These are phyloP conservation scores for Neonectria hederae DNA, from an alignment of 2,329 filamentous ascomycete species.

Conservation along the genomic window DNA sequence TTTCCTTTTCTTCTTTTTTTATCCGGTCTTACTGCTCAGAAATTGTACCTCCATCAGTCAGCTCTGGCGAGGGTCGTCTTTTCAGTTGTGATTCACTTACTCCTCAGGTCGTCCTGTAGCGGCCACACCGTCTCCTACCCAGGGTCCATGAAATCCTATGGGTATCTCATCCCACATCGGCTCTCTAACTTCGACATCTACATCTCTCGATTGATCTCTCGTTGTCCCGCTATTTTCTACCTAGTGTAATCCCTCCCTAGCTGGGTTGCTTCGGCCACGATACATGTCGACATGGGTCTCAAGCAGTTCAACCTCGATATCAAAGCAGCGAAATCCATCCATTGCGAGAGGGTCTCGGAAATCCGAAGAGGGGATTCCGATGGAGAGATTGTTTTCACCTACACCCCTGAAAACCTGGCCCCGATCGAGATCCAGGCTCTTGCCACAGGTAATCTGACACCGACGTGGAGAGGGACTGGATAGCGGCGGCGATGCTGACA, in stretches of 20 bases:
- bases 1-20: not conserved
- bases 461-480: not conserved
- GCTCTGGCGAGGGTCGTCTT: not conserved
- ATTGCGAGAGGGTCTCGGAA: conserved; percentile 59
- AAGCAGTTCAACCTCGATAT: conserved; percentile 71
- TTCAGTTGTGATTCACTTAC: not conserved
- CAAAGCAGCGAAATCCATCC: conserved; percentile 49
- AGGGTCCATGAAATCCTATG: not conserved
- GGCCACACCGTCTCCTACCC: not conserved
- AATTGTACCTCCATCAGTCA: not conserved
- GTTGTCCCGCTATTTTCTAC: too few species aligned
- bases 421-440: conserved; percentile 52
- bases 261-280: not conserved
- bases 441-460: conserved; percentile 44
- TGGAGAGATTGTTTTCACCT: conserved; percentile 74
- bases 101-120: not conserved
- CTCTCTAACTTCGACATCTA: not conserved
- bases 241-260: not conserved
- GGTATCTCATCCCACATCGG: not conserved
- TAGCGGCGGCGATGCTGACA: not conserved
- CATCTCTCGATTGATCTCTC: not conserved
- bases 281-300: conserved; percentile 64
- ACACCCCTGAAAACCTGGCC: conserved; percentile 42
- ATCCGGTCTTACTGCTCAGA: not conserved
- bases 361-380: conserved; percentile 74